These are phyloP conservation scores for Vanrija sp. DNA, from an alignment of 1,284 basidiomycete genomes.

Conservation along the genomic window DNA sequence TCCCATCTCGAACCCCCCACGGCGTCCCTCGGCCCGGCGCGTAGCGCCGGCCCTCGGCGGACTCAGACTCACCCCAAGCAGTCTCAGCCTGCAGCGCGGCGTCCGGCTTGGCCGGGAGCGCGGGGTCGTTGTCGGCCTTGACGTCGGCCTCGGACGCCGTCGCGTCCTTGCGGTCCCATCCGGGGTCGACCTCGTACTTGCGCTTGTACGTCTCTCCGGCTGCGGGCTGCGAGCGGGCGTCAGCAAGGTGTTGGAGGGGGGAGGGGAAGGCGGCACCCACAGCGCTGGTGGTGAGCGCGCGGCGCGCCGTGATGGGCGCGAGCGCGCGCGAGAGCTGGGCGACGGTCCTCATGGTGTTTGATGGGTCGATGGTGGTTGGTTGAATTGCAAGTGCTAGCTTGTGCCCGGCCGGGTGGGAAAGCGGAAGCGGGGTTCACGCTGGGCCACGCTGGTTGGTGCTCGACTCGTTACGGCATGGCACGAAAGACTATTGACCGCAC, in stretches of 20 bases:
- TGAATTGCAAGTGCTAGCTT: background rate
- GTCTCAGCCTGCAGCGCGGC: constrained; percentile 5
- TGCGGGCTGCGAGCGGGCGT: too few species aligned
- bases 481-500: background rate
- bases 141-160: constrained; percentile 16
- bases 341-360: background rate
- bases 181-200: too few species aligned
- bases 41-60: background rate
- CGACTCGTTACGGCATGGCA: background rate
- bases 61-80: background rate
- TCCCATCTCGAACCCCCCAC: background rate
- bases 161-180: background rate
- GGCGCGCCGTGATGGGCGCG: background rate
- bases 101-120: constrained; percentile 1
- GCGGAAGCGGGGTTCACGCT: too few species aligned
- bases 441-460: too few species aligned
- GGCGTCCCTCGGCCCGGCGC: background rate
- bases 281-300: background rate
- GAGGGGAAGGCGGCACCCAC: background rate
- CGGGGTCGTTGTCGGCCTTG: constrained; percentile 2
- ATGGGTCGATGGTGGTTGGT: background rate
- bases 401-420: background rate
- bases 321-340: too few species aligned
- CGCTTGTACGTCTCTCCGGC: too few species aligned
- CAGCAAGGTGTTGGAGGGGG: too few species aligned